phyloP scores from a whole-genome alignment of 495 filamentous ascomycete species.

The Annulohypoxylon moriforme region DNA sequence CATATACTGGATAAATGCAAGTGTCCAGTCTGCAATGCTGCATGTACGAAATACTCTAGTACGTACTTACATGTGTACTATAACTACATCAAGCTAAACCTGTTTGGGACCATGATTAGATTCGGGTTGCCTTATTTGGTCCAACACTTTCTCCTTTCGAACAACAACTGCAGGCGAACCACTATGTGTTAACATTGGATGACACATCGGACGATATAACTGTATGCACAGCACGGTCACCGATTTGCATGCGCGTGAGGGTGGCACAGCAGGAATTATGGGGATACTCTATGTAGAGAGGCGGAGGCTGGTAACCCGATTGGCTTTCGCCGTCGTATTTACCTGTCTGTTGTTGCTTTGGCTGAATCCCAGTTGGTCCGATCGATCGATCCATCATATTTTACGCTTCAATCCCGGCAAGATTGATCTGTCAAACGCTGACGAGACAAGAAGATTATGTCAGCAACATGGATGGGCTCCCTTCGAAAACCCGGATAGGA shows the following conservation, averaged over 20 bases:
- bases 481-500: conserved; percentile 42
- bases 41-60: no score
- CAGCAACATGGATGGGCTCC: conserved; percentile 55
- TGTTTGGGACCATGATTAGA: not conserved
- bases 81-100: not conserved
- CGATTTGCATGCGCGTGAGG: not conserved
- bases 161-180: not conserved
- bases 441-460: conserved; percentile 48
- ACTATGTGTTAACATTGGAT: not conserved
- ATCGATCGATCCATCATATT: conserved; percentile 41
- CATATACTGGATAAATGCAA: no score
- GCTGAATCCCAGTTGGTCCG: conserved; percentile 46
- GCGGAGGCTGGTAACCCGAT: conserved; percentile 32
- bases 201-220: no score
- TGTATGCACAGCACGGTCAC: not conserved
- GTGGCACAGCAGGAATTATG: not conserved
- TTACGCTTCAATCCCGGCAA: conserved; percentile 27
- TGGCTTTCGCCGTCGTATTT: conserved; percentile 13
- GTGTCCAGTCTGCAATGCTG: no score
- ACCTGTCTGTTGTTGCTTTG: conserved; percentile 32
- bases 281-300: conserved; percentile 12
- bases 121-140: conserved; percentile 6
- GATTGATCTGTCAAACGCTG: conserved; percentile 29
- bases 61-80: no score
- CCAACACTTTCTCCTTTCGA: conserved; percentile 1